Evolutionary conservation across 1,139 yeast species (phyloP).

Genomic region (Geotrichum reessii): DNA sequence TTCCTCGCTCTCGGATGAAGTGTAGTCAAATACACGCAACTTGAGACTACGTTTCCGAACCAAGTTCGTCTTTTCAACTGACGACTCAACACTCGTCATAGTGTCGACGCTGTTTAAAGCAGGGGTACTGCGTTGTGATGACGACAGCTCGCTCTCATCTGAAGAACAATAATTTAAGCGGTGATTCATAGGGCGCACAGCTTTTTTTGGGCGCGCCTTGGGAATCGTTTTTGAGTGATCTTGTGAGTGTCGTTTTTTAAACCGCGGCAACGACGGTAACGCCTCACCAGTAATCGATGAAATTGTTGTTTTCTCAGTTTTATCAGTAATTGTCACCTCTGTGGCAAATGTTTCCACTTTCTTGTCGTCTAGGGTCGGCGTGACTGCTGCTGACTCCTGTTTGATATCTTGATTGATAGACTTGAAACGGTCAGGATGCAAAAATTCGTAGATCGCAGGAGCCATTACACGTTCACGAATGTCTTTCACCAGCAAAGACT

Average conservation of each 20-base stretch:
- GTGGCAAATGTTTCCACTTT: constrained; percentile 21
- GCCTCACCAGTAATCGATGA: not conserved
- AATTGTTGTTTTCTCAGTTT: not conserved
- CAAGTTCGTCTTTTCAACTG: not conserved
- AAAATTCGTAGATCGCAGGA: constrained; percentile 57
- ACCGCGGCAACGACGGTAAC: constrained; percentile 43
- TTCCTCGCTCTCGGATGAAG: constrained; percentile 26
- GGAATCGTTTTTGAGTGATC: not conserved
- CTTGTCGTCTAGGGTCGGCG: constrained; percentile 20
- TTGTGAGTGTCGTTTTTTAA: constrained; percentile 40
- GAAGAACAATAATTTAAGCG: constrained; percentile 53
- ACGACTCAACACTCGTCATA: not conserved
- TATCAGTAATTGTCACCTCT: constrained; percentile 28
- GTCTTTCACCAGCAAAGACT: constrained; percentile 60
- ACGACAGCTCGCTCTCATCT: constrained; percentile 45
- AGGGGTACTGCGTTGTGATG: constrained; percentile 23
- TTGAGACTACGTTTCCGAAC: constrained; percentile 1
- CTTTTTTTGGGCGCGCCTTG: constrained; percentile 26
- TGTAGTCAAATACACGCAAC: constrained; percentile 22
- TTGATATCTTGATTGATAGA: constrained; percentile 32
- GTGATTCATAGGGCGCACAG: constrained; percentile 62
- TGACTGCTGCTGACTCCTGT: constrained; percentile 7
- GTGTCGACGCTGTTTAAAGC: constrained; percentile 31
- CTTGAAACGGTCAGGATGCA: constrained; percentile 58
- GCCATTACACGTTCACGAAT: constrained; percentile 70